Conservation (phyloP, 225 moss, liverwort and hornwort species). For the Climacium dendroides region DNA sequence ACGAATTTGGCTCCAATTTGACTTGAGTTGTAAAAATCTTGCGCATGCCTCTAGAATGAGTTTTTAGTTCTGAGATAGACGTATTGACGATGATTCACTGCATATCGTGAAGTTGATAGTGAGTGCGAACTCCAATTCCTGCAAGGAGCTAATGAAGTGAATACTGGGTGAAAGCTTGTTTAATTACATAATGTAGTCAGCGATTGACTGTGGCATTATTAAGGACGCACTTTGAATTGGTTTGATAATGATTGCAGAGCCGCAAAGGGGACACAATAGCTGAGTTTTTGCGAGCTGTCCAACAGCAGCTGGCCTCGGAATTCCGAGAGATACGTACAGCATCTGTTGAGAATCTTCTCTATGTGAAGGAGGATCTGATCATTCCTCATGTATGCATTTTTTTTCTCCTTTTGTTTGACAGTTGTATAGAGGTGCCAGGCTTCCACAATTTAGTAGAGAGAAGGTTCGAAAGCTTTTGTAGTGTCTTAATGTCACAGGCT, state of each 20-base stretch:
- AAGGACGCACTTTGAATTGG: background rate
- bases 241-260: slow-evolving; percentile 29
- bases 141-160: background rate
- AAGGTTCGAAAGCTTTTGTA: background rate
- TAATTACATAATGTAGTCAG: background rate
- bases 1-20: background rate
- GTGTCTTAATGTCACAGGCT: background rate
- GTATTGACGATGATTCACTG: background rate
- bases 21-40: background rate
- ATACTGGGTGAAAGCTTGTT: background rate
- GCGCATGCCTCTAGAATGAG: background rate
- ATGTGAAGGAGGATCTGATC: slow-evolving; percentile 94
- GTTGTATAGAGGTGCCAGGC: background rate
- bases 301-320: slow-evolving; percentile 79
- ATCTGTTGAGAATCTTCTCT: slow-evolving; percentile 85
- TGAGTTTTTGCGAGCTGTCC: slow-evolving; percentile 79
- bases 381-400: slow-evolving; percentile 67
- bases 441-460: background rate
- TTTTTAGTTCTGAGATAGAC: background rate
- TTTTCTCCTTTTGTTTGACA: background rate
- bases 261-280: slow-evolving; percentile 97
- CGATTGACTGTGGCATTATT: background rate
- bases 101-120: background rate
- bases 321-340: slow-evolving; percentile 94
- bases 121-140: background rate